Evolutionary conservation across 2,329 filamentous ascomycete species (phyloP), one percentile per base, ranked within the genome.

Genomic region (Mollisiaceae sp.): DNA sequence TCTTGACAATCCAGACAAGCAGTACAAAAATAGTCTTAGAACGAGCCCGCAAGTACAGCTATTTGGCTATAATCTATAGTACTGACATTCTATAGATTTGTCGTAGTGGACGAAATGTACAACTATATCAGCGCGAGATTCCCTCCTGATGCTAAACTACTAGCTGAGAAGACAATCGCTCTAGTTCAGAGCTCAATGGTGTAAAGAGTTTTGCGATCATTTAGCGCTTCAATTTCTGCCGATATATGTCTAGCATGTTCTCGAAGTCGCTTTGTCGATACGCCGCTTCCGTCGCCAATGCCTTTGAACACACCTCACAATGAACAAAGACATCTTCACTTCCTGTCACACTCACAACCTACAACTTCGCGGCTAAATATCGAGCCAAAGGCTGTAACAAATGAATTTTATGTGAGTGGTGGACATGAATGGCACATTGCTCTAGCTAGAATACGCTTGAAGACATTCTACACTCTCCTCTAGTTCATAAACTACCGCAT

Each of bases 61-160:
- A 9, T 8, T 15, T 1, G 11, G 2, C 2, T 41, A 6, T 9
- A 1, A 41, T 15, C 14, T 11, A 27, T 22, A 9, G 6, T 35
- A 12, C 18, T 59, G 14, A 65, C 20, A 24, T 20, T 18, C 39
- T 24, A 1, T n/a, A 83, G 80, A 6, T 83, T 85, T 63, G 79
- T 83, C 1, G 80, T 83, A 2, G 78, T 82, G 69, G 83, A 85
- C 59, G 74, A 79, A 64, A 76, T 77, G 39, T 82, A 81, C 71
- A 84, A 83, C 69, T 83, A 84, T 67, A 74, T 84, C 69, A 83
- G 80, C 67, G 82, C 77, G 22, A 76, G 82, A 8, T 84, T 79
- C 65, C 82, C 82, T 0, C 78, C 73, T 2, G 82, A 83, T 68
- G 79, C 78, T 1, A 76, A 78, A 54, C 65, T 79, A 5, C 76